Evolutionary conservation across 1,139 yeast genomes (phyloP).

Genomic region (Kodamaea derodonti): DNA sequence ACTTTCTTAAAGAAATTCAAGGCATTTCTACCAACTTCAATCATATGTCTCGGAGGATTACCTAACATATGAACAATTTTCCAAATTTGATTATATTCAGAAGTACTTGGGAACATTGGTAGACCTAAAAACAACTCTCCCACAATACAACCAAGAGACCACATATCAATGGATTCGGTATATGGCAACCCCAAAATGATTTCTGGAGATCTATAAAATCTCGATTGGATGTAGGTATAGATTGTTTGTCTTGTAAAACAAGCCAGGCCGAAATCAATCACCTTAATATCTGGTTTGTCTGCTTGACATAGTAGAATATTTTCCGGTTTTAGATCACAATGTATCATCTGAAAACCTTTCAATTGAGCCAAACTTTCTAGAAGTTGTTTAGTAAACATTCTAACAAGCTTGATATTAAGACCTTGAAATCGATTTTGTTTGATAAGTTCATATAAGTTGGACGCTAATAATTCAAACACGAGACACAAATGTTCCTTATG

Average conservation of each 20-base stretch:
- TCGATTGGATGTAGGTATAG: constrained; percentile 90
- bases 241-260: constrained; percentile 89
- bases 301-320: constrained; percentile 79
- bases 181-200: constrained; percentile 88
- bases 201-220: constrained; percentile 96
- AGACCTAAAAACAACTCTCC: constrained; percentile 91
- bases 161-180: constrained; percentile 92
- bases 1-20: constrained; percentile 60
- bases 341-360: constrained; percentile 82
- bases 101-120: constrained; percentile 92
- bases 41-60: constrained; percentile 91
- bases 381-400: constrained; percentile 74
- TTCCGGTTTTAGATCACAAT: constrained; percentile 96
- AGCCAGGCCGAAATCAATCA: constrained; percentile 95
- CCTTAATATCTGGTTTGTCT: constrained; percentile 84
- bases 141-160: constrained; percentile 97
- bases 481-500: constrained; percentile 91
- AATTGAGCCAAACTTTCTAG: constrained; percentile 76
- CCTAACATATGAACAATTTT: constrained; percentile 84
- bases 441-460: constrained; percentile 83
- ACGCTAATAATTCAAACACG: constrained; percentile 85
- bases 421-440: constrained; percentile 96
- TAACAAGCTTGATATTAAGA: constrained; percentile 72
- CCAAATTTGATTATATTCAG: constrained; percentile 86
- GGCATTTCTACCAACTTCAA: constrained; percentile 89